Conservation (phyloP, 495 filamentous ascomycete species). For the Pyronema domesticum region DNA sequence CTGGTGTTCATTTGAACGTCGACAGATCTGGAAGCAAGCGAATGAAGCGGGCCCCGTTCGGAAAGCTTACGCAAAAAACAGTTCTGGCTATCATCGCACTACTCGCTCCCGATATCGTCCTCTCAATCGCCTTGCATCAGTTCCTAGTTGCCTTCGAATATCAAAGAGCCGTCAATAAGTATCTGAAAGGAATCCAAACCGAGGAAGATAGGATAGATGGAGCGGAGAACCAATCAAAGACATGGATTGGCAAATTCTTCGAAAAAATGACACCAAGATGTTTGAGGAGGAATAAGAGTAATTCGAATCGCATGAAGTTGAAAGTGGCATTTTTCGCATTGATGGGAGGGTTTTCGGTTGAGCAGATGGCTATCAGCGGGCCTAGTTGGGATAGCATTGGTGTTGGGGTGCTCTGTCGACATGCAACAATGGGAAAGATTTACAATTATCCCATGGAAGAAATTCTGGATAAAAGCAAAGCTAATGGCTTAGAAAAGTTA, state of each 20-base stretch:
- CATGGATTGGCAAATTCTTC: not conserved
- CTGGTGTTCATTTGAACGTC: not conserved
- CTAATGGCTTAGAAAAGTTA: not conserved
- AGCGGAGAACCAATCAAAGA: not conserved
- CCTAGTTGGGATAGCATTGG: not conserved
- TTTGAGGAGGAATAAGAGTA: not conserved
- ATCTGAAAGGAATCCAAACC: not conserved
- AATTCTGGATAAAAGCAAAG: constrained; percentile 6
- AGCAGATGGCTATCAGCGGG: not conserved
- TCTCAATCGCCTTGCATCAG: not conserved
- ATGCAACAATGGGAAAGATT: not conserved
- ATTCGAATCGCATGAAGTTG: not conserved
- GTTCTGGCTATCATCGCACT: not conserved
- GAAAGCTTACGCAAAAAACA: not conserved
- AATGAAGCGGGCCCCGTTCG: not conserved
- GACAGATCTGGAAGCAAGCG: not conserved
- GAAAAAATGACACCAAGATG: not conserved
- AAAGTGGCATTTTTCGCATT: not conserved
- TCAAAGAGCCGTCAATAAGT: not conserved
- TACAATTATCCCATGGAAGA: not conserved
- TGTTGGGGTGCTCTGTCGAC: not conserved
- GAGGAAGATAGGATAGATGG: not conserved
- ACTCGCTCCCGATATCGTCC: not conserved
- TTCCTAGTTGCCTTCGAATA: not conserved
- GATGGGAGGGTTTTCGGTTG: not conserved